phyloP scores from a whole-genome alignment of 176 grass and related monocot genomes.

The Cenchrus americanus region DNA sequence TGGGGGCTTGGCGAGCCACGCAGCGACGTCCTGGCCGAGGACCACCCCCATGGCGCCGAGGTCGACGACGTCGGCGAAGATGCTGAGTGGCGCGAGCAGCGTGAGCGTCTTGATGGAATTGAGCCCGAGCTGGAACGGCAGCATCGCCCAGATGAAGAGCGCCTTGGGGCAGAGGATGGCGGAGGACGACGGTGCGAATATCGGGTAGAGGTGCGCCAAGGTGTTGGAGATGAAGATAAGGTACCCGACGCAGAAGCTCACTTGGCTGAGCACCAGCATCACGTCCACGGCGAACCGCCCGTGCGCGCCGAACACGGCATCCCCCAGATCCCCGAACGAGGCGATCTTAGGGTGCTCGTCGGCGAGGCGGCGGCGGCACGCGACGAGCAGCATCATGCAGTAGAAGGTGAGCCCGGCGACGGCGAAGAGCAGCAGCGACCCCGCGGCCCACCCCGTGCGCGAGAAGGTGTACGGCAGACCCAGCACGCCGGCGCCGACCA shows the following conservation, averaged over 20 bases:
- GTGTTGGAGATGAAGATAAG: constrained; percentile 94
- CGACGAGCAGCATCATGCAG: constrained; percentile 97
- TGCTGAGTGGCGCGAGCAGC: constrained; percentile 86
- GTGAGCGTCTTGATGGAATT: constrained; percentile 96
- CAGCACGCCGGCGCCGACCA: constrained; percentile 95
- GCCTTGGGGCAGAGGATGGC: constrained; percentile 68
- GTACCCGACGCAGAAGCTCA: constrained; percentile 87
- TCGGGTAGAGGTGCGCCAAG: constrained; percentile 64
- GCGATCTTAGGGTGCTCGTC: constrained; percentile 65
- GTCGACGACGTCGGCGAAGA: constrained; percentile 93
- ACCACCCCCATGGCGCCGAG: constrained; percentile 96
- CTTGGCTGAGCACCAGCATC: constrained; percentile 94
- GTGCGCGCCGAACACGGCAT: constrained; percentile 54
- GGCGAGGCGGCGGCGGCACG: constrained; percentile 67
- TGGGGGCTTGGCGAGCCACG: constrained; percentile 42
- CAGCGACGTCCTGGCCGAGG: constrained; percentile 68
- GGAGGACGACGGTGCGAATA: constrained; percentile 46
- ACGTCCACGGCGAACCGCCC: constrained; percentile 74
- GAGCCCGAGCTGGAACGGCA: constrained; percentile 94
- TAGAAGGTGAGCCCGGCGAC: constrained; percentile 83
- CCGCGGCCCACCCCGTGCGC: constrained; percentile 83
- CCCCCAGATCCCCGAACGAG: constrained; percentile 87
- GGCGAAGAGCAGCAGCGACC: constrained; percentile 59
- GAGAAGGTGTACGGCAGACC: constrained; percentile 96
- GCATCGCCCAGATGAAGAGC: constrained; percentile 76